These are phyloP conservation scores for Diplodia seriata DNA, from an alignment of 2,329 filamentous ascomycete species.

Conservation along the genomic window DNA sequence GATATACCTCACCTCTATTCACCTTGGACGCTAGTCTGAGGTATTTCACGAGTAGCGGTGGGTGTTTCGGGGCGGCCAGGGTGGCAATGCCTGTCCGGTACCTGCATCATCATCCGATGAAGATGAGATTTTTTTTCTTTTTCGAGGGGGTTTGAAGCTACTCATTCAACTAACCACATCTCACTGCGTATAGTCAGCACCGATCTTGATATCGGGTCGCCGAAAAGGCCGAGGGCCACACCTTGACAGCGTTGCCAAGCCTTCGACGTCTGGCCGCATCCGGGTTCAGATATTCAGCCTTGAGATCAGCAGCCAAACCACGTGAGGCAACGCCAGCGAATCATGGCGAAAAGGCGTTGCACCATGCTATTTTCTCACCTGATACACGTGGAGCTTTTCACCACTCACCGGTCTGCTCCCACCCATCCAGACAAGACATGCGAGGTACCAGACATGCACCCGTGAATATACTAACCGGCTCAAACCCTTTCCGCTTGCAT, in stretches of 20 bases:
- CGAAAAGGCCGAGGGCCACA: constrained; percentile 3
- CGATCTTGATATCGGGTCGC: constrained; percentile 6
- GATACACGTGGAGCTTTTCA: not conserved
- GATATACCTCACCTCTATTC: not conserved
- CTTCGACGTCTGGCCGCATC: not conserved
- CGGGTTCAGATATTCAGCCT: constrained; percentile 3
- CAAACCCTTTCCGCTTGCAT: not conserved
- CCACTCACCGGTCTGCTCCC: not conserved
- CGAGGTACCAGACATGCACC: constrained; percentile 22
- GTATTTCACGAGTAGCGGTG: not conserved
- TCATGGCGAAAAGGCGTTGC: not conserved
- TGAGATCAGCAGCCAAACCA: not conserved
- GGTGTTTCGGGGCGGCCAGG: not conserved
- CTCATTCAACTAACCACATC: not conserved
- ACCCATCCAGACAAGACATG: constrained; percentile 4
- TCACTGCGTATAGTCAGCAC: not conserved
- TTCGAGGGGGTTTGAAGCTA: not conserved
- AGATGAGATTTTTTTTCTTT: not conserved
- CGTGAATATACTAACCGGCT: constrained; percentile 13
- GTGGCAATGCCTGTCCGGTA: not conserved
- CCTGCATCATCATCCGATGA: constrained; percentile 10
- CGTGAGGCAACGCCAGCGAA: not conserved
- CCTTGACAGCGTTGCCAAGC: constrained; percentile 23
- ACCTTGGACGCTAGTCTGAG: not conserved
- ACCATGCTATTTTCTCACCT: not conserved